Evolutionary conservation across 2,329 filamentous ascomycete species (phyloP).

Genomic region (Ophiostoma tasmaniense): DNA sequence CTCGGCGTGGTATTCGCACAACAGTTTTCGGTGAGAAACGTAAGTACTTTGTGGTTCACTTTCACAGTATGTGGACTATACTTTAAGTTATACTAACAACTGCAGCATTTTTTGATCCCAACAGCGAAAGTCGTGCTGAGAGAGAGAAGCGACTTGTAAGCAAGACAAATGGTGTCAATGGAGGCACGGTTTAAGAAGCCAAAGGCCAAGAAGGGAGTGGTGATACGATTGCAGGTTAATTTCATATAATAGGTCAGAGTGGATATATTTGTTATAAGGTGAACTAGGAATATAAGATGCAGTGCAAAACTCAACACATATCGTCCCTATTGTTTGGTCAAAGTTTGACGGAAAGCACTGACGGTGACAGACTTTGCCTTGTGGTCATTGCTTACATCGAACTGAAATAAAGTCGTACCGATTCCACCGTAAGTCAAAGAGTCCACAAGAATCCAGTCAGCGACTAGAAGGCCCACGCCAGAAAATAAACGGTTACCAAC

Average conservation of each 20-base stretch:
- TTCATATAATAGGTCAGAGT: neutral
- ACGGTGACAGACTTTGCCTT: neutral
- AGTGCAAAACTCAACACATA: neutral
- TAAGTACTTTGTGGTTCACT: neutral
- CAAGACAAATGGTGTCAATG: neutral
- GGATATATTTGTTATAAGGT: neutral
- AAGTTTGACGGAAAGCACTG: neutral
- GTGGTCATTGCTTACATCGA: neutral
- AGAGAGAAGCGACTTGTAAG: neutral
- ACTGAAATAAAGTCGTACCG: neutral
- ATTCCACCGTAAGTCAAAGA: neutral
- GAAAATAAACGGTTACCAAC: neutral
- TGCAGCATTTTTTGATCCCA: neutral
- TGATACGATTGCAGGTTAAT: neutral
- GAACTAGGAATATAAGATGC: no score
- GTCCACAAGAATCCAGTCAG: neutral
- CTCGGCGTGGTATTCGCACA: slow-evolving; percentile 30
- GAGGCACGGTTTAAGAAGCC: neutral
- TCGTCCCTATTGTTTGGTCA: neutral
- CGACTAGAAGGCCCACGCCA: neutral
- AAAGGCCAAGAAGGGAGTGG: neutral
- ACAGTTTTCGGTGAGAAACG: neutral
- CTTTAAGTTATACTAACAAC: neutral
- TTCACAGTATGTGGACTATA: no score
- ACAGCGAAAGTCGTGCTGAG: neutral